These are phyloP conservation scores for Conticribra guillardii DNA, from an alignment of 108 stramenopile genomes.

Conservation along the genomic window DNA sequence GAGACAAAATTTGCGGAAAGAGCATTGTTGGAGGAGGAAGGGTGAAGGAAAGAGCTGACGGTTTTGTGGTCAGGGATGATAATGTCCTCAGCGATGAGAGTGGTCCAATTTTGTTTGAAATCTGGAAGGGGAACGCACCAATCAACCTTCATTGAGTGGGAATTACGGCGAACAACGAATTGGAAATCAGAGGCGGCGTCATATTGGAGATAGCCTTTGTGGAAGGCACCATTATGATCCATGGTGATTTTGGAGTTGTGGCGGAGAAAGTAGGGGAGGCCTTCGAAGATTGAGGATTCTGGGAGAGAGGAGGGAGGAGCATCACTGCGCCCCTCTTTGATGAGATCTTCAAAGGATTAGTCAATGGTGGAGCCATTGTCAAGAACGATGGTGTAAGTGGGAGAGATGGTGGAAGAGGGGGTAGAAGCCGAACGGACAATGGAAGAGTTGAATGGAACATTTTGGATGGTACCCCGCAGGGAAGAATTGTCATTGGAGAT, in stretches of 20 bases:
- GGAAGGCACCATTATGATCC: no score
- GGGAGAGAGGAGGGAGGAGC: neutral
- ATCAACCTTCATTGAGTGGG: conserved; percentile 1
- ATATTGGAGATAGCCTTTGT: no score
- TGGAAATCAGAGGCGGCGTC: neutral
- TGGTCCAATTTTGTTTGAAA: conserved; percentile 16
- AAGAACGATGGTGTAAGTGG: conserved; percentile 3
- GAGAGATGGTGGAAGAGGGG: neutral
- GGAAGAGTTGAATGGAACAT: neutral
- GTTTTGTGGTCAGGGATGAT: neutral
- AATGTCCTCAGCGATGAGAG: neutral
- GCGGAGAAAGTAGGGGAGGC: neutral
- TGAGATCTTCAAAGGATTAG: neutral
- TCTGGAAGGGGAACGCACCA: no score
- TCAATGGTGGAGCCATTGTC: neutral
- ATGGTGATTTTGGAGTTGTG: no score
- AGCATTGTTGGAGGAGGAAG: neutral
- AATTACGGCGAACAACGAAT: neutral
- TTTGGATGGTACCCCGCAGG: neutral
- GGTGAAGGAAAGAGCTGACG: no score
- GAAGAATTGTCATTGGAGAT: neutral
- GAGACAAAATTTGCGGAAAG: no score
- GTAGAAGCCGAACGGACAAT: neutral
- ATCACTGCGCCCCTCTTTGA: neutral
- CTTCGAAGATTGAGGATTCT: neutral